Evolutionary conservation across 2,329 filamentous ascomycete genomes (phyloP).

Genomic region (Trichophaea hybrida): DNA sequence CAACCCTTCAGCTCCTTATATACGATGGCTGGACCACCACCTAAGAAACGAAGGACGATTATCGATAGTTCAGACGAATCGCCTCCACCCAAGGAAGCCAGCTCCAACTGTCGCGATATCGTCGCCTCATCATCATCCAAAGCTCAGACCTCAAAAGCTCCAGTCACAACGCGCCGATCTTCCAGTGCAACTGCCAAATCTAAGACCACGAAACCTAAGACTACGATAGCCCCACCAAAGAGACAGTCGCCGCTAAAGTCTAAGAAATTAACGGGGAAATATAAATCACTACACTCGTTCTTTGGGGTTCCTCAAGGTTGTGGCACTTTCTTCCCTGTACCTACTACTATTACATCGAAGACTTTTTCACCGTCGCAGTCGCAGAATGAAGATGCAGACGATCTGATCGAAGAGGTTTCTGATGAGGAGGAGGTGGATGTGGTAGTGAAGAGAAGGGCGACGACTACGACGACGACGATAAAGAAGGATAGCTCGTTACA

Average conservation of each 20-base stretch:
- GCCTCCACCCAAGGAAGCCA: background rate
- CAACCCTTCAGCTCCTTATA: too few species aligned
- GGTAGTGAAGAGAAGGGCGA: background rate
- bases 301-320: background rate
- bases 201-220: background rate
- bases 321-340: background rate
- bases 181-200: background rate
- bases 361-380: background rate
- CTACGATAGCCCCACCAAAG: background rate
- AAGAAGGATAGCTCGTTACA: background rate
- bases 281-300: background rate
- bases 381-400: slow-evolving; percentile 16
- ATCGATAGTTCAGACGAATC: background rate
- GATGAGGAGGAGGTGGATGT: slow-evolving; percentile 6
- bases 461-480: background rate
- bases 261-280: background rate
- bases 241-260: background rate
- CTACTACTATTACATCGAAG: background rate
- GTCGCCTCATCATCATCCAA: background rate
- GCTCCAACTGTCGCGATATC: background rate
- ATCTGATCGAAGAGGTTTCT: slow-evolving; percentile 19
- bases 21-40: background rate
- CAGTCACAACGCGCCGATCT: background rate
- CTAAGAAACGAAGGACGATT: background rate
- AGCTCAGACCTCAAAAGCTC: background rate